Conservation (phyloP, 768 basidiomycete species). For the Leccinellum luteum region DNA sequence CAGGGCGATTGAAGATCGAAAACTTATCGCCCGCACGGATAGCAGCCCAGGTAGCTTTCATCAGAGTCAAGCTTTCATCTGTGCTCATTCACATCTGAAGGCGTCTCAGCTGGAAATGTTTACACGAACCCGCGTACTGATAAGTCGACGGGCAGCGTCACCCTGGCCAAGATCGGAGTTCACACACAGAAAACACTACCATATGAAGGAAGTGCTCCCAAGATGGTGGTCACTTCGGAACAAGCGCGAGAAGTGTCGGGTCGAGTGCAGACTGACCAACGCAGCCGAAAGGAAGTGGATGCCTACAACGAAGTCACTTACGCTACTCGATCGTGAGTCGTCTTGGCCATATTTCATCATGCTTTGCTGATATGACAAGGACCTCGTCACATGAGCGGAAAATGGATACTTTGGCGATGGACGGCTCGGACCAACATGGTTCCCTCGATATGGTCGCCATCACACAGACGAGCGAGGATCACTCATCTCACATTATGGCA, state of each 20-base stretch:
- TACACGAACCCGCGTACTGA: neutral
- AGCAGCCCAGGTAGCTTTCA: neutral
- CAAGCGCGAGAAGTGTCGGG: neutral
- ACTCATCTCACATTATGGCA: neutral
- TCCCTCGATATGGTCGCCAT: neutral
- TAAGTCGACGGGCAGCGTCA: neutral
- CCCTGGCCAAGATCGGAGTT: neutral
- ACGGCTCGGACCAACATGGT: neutral
- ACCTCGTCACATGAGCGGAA: neutral
- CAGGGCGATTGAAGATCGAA: neutral
- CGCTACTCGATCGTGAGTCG: slow-evolving; percentile 1
- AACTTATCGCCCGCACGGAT: neutral
- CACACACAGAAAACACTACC: neutral
- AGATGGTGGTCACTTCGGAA: neutral
- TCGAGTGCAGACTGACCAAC: neutral
- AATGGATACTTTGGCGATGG: neutral
- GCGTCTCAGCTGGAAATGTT: neutral
- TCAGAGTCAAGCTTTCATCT: neutral
- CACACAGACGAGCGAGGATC: neutral
- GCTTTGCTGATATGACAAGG: slow-evolving; percentile 1
- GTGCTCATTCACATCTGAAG: neutral
- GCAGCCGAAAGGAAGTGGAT: neutral
- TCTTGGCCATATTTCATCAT: neutral
- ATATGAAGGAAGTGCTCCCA: neutral
- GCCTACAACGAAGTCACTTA: neutral